Evolutionary conservation across 2,329 filamentous ascomycete genomes (phyloP), one percentile per base, ranked within the genome.

Genomic region (Clonostachys byssicola): DNA sequence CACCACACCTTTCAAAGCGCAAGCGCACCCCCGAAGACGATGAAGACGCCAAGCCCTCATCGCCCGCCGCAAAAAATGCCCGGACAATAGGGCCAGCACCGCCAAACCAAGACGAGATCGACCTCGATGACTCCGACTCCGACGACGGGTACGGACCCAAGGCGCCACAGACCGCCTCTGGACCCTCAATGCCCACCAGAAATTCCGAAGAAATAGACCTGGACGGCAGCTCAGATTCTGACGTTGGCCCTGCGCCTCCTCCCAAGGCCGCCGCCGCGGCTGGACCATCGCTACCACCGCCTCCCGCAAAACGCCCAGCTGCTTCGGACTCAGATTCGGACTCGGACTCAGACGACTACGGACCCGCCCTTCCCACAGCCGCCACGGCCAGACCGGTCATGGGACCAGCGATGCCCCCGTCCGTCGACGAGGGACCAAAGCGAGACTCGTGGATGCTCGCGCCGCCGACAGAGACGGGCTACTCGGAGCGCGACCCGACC

Each of bases 371-470:
- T 5, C 79, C 82, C 3, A 68, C 72, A 9, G 64, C 74, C 8
- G 59, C 62, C 56, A 52, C 63, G 23, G 23, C 23, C 23, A 77
- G 81, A 54, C 78, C 59, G 41, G 54, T 61, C 46, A 62, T 65
- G 40, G 67, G 67, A 13, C 64, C 66, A 5, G 57, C 67, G 12
- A 54, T 64, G 2, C 60, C 64, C 4, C 54, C 60, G 13, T 44
- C 54, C 14, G 54, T 67, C 6, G 60, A 71, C 36, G 55, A 65
- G 16, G 75, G 78, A 43, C 74, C 77, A 6, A 78, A 86, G 61
- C 85, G 92, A 57, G 92, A 95, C 70, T 85, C 89, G 58, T 92
- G 88, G 88, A 92, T 92, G 88, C 74, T 90, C 42, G 78, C 81
- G 2, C 87, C 87, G 2, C 88, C 88, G 0, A 71, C 74, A 3